Evolutionary conservation across 2,329 filamentous ascomycete species (phyloP), one percentile per base, ranked within the genome.

Genomic region (Exophiala phaeomuriformis): DNA sequence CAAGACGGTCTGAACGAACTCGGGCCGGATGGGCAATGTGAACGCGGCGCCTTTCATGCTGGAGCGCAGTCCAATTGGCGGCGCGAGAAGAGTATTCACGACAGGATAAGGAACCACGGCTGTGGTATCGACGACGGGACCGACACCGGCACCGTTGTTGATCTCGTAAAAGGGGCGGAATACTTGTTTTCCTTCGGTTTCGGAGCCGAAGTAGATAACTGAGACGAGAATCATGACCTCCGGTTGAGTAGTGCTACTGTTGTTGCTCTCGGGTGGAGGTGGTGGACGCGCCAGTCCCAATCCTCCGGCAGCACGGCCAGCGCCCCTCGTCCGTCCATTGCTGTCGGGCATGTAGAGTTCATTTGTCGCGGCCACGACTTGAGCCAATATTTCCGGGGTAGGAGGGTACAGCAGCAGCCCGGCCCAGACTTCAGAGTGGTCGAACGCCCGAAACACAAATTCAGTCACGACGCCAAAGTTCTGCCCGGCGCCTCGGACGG

Each of bases 41-140:
- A 72, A 72, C 48, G 72, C 75, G 6, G 73, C 65, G 0, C 74
- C 74, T 51, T 75, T 74, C 53, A 73, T 70, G 3, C 71, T 67
- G 42, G 66, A 67, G 2, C 72, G 67, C n/a, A 69, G 64, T 0
- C 65, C 66, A 7, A 69, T 67, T 37, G 67, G 66, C 0, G 64
- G 66, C 55, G 73, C 73, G 37, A 67, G 62, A 0, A 70, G 56
- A 2, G 61, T 65, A 57, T 77, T 77, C 44, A 72, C 62, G 27
- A 64, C 60, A 1, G 66, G 63, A 57, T 76, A 76, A 0, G 74
- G 72, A 51, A 75, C 68, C 60, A 68, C 66, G 8, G 63, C 63
- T 8, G 70, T 61, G 2, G 69, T 66, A 49, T 74, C 69, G 7
- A 68, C 54, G 7, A 71, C 51, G 0, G 73, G 67, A 0, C 66